These are phyloP conservation scores for Microbotryum violaceum DNA, from an alignment of 1,284 basidiomycete genomes.

Conservation along the genomic window DNA sequence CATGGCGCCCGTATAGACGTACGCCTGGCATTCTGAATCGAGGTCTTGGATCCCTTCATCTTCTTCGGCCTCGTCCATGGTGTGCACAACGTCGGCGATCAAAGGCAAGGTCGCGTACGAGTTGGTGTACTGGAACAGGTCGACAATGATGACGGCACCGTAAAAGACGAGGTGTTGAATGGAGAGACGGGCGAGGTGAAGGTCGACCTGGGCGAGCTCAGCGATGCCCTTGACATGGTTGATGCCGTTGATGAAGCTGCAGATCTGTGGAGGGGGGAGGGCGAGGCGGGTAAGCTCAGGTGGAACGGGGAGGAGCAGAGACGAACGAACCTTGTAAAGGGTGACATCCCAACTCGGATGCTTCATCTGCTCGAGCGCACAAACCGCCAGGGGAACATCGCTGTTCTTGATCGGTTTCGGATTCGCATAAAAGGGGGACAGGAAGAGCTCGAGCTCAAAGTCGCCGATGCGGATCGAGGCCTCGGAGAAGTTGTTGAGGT, in stretches of 20 bases:
- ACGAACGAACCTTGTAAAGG: slow-evolving; percentile 60
- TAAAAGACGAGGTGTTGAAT: slow-evolving; percentile 92
- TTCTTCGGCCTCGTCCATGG: slow-evolving; percentile 21
- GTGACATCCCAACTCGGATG: slow-evolving; percentile 96
- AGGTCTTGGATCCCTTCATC: slow-evolving; percentile 27
- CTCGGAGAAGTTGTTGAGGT: slow-evolving; percentile 93
- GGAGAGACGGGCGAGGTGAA: slow-evolving; percentile 72
- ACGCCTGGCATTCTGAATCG: slow-evolving; percentile 33
- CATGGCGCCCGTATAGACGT: slow-evolving; percentile 26
- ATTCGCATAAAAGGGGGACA: slow-evolving; percentile 91
- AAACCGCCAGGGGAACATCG: slow-evolving; percentile 87
- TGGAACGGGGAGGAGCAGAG: not conserved
- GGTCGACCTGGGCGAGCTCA: slow-evolving; percentile 81
- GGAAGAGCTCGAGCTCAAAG: slow-evolving; percentile 87
- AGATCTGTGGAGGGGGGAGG: slow-evolving; percentile 50
- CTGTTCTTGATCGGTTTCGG: slow-evolving; percentile 83
- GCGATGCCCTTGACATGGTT: slow-evolving; percentile 89
- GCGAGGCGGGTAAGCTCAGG: not conserved
- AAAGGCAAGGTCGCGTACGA: slow-evolving; percentile 58
- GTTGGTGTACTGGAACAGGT: slow-evolving; percentile 97
- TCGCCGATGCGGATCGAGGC: slow-evolving; percentile 79
- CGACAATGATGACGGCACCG: slow-evolving; percentile 89
- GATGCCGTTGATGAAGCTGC: slow-evolving; percentile 75
- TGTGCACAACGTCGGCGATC: slow-evolving; percentile 24
- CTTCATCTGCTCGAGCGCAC: slow-evolving; percentile 68